Conservation (phyloP, 805 yeast genomes). For the Kregervanrija pseudodelftensis region DNA sequence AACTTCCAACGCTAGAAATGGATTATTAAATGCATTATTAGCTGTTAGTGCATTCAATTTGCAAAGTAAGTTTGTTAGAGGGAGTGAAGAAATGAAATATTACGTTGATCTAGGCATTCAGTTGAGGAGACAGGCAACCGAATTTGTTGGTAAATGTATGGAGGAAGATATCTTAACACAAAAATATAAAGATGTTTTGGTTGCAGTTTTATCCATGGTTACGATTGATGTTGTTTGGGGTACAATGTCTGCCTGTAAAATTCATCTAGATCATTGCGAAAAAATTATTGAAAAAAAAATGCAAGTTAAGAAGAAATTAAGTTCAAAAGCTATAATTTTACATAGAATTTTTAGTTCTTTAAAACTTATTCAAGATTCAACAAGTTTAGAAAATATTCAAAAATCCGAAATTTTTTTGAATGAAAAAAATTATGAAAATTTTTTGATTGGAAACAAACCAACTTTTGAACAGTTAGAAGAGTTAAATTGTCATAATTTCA, state of each 20-base stretch:
- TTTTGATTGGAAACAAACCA: conserved; percentile 25
- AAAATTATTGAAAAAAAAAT: conserved; percentile 64
- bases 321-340: conserved; percentile 68
- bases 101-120: conserved; percentile 68
- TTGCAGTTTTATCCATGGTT: conserved; percentile 80
- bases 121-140: conserved; percentile 66
- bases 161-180: conserved; percentile 45
- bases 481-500: conserved; percentile 16
- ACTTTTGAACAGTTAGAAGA: conserved; percentile 21
- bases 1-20: conserved; percentile 70
- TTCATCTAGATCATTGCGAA: conserved; percentile 71
- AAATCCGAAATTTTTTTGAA: conserved; percentile 29
- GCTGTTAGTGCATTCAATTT: conserved; percentile 80
- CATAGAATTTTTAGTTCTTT: conserved; percentile 75
- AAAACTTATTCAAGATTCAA: conserved; percentile 71
- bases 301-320: conserved; percentile 54
- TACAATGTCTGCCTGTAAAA: conserved; percentile 76
- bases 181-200: conserved; percentile 76
- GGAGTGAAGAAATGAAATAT: conserved; percentile 60
- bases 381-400: conserved; percentile 37
- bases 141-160: conserved; percentile 55
- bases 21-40: conserved; percentile 67
- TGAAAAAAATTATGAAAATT: conserved; percentile 27
- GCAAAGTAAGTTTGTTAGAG: conserved; percentile 62
- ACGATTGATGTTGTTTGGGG: conserved; percentile 89